Evolutionary conservation across 257 asterid genomes (phyloP).

Genomic region (Lavandula angustifolia): DNA sequence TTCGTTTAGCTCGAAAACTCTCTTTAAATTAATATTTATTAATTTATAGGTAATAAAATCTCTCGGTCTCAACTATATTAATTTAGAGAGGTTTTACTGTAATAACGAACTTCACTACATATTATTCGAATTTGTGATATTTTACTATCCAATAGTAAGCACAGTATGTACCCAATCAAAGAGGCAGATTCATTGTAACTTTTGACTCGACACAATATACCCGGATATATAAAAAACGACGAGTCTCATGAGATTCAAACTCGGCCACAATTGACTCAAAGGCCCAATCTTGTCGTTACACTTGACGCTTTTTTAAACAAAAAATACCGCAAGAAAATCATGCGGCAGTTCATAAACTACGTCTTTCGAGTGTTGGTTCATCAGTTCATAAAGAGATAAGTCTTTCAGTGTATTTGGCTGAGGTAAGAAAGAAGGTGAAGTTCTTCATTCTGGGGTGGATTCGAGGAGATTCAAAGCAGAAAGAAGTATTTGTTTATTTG

Average conservation of each 20-base stretch:
- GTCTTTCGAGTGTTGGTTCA: background rate
- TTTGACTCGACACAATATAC: no score
- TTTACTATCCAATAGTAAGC: no score
- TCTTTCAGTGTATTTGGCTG: conserved; percentile 5
- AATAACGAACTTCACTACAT: no score
- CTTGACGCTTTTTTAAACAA: background rate
- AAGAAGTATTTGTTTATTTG: conserved; percentile 17
- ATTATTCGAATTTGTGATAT: background rate
- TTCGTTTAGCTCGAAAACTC: no score
- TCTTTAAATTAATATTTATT: no score
- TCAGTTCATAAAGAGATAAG: background rate
- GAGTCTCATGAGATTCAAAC: background rate
- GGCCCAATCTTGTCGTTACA: conserved; percentile 17
- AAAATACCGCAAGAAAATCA: background rate
- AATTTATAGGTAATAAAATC: no score
- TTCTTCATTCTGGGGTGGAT: conserved; percentile 19
- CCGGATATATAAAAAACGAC: background rate
- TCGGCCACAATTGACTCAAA: conserved; percentile 11
- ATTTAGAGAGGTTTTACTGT: no score
- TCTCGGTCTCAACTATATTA: no score
- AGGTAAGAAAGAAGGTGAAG: conserved; percentile 5
- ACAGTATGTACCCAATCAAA: no score
- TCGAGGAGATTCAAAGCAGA: conserved; percentile 22
- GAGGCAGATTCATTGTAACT: no score
- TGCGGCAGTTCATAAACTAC: background rate